These are phyloP conservation scores for Dissophora globulifera DNA, from an alignment of 192 early-diverging fungal genomes.

Conservation along the genomic window DNA sequence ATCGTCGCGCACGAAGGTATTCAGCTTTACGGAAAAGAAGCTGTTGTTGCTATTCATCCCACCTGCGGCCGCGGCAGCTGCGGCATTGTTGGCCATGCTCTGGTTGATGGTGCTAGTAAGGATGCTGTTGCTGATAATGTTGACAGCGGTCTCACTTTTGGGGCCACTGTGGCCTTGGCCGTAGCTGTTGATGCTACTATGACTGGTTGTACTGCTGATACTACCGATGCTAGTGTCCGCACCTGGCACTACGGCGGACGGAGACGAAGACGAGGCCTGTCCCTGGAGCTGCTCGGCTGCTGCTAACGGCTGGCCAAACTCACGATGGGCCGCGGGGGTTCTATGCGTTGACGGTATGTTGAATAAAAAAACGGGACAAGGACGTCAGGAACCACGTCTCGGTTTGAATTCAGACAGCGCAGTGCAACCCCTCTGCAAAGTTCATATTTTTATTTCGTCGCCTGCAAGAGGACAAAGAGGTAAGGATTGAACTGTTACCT, in stretches of 20 bases:
- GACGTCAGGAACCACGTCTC: neutral
- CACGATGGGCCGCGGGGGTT: constrained; percentile 9
- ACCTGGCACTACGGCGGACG: constrained; percentile 2
- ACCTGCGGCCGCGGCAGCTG: neutral
- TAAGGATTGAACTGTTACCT: neutral
- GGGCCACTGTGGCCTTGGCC: constrained; percentile 15
- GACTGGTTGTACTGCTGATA: constrained; percentile 25
- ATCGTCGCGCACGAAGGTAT: constrained; percentile 11
- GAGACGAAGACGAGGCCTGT: neutral
- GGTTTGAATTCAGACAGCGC: no score
- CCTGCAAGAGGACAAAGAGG: no score
- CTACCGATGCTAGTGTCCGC: constrained; percentile 38
- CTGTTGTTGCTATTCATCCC: constrained; percentile 41
- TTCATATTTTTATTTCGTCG: no score
- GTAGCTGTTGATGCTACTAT: constrained; percentile 14
- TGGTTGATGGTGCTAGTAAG: constrained; percentile 35
- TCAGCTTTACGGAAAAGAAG: constrained; percentile 38
- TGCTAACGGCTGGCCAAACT: constrained; percentile 6
- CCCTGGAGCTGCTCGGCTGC: constrained; percentile 6
- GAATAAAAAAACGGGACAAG: neutral
- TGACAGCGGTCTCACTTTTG: constrained; percentile 9
- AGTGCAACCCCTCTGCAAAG: no score
- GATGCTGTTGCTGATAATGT: constrained; percentile 48
- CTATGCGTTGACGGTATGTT: constrained; percentile 13
- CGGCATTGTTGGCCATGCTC: constrained; percentile 1